A percentile compares a stretch with the other conserved stretches of the same genome.
Evolutionary conservation across 2,329 filamentous ascomycete species (phyloP).

Genomic region (Plectosphaerella cucumerina): DNA sequence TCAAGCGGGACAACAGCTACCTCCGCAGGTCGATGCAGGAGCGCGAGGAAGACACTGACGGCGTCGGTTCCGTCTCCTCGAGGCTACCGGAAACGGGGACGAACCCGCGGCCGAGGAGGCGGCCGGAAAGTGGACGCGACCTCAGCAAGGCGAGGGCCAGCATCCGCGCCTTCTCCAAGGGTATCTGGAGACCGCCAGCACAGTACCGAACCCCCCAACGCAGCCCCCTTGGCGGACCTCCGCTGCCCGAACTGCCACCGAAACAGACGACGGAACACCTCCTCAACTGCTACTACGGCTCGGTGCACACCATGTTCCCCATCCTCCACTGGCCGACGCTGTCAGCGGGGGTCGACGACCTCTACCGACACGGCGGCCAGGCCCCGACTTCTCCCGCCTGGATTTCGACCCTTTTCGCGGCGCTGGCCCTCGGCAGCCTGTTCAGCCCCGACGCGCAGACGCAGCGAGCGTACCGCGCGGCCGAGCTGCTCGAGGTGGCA

Average conservation of each 20-base stretch:
- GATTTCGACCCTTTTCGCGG: constrained; percentile 75
- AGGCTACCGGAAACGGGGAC: constrained; percentile 63
- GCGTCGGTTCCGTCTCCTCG: constrained; percentile 44
- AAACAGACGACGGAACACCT: constrained; percentile 67
- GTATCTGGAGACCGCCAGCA: constrained; percentile 74
- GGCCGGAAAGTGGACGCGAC: constrained; percentile 60
- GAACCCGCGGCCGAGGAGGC: constrained; percentile 60
- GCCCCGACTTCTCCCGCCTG: constrained; percentile 63
- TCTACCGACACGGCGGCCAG: constrained; percentile 65
- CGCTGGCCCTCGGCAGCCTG: constrained; percentile 78
- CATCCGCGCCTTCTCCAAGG: constrained; percentile 68
- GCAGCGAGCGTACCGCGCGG: constrained; percentile 47
- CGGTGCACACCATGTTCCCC: constrained; percentile 76
- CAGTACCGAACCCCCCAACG: constrained; percentile 52
- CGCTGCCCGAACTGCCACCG: constrained; percentile 64
- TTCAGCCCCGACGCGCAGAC: constrained; percentile 57
- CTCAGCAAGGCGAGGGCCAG: constrained; percentile 69
- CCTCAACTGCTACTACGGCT: constrained; percentile 69
- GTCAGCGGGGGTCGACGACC: constrained; percentile 66
- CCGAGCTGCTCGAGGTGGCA: constrained; percentile 68
- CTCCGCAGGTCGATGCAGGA: constrained; percentile 62
- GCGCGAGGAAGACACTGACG: constrained; percentile 25
- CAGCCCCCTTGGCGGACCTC: constrained; percentile 25
- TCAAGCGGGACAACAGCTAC: constrained; percentile 75
- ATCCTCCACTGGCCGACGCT: constrained; percentile 88